Evolutionary conservation across 345 rosid genomes (phyloP), one percentile per base, ranked within the genome.

Genomic region (Lepidium sativum): DNA sequence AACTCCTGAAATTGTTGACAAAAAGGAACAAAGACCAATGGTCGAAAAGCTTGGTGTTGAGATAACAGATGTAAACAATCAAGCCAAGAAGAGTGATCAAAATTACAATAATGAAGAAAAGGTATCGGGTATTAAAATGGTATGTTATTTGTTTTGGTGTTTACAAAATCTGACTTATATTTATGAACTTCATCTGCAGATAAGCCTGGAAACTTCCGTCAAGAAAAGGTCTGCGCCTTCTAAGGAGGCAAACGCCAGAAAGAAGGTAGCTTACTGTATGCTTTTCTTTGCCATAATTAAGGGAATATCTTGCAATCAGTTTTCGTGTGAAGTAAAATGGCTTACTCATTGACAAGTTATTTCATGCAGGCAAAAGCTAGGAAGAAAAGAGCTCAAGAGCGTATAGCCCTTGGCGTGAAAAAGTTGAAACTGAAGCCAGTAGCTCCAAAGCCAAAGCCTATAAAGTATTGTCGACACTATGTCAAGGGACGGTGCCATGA

Each of bases 401-500:
- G 88, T 54, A 72, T 75, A 74, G 71, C 80, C 54, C 95, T 84
- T 66, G 97, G 96, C n/a, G 89, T 90, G 57, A 85, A 82, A 67
- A 83, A 91, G 81, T 67, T 90, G 75, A 94, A 86, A 75, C 74
- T 94, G 62, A 84, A 71, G 45, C 72, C 87, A 34, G 81, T 83
- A 54, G 77, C 72, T 60, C 57, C 83, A 70, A 86, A 76, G 66
- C 88, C 84, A 17, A 83, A 84, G 72, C 57, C 85, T 43, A 77
- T 86, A 40, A 45, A 47, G 11, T 58, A 73, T 76, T 92, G 97
- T 70, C 91, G 84, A 39, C 98, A 89, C 68, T 87, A 74, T 79
- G 78, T 87, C 65, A 74, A 57, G 50, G 97, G 98, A 34, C 84
- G 87, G 81, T 92, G 97, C 71, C 66, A 80, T 5, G 88, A 89